Conservation (phyloP, 129 eudicot genomes). For the Calendula officinalis region DNA sequence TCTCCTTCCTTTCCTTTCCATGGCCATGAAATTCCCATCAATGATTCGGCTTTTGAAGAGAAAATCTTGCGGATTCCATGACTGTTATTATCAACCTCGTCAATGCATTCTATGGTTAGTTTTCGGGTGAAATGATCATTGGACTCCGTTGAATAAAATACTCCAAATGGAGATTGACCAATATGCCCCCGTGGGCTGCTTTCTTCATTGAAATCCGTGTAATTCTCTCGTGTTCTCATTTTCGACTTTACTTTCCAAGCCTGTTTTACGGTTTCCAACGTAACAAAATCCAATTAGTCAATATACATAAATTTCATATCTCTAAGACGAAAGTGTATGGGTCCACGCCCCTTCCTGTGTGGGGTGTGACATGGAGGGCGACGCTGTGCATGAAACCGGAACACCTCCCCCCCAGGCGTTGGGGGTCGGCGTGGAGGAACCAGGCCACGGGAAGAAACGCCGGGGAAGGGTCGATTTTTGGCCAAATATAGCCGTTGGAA, state of each 20-base stretch:
- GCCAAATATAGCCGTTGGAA: too few relatives aligned
- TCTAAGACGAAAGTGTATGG: too few relatives aligned
- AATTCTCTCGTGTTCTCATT: slow-evolving; percentile 41
- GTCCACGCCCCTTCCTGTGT: too few relatives aligned
- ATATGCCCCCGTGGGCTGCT: slow-evolving; percentile 69
- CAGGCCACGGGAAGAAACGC: too few relatives aligned
- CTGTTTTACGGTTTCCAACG: slow-evolving; percentile 18
- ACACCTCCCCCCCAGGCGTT: too few relatives aligned
- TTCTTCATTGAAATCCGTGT: slow-evolving; percentile 52
- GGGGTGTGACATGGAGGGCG: too few relatives aligned
- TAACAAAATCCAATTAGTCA: slow-evolving; percentile 20
- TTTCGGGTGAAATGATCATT: slow-evolving; percentile 35
- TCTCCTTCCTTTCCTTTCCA: slow-evolving; percentile 1
- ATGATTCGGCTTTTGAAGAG: slow-evolving; percentile 69
- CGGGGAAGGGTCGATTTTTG: too few relatives aligned
- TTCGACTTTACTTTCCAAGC: slow-evolving; percentile 64
- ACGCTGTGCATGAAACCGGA: too few relatives aligned
- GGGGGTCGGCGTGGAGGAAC: too few relatives aligned
- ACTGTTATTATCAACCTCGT: slow-evolving; percentile 43
- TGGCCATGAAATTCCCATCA: slow-evolving; percentile 35
- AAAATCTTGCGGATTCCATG: slow-evolving; percentile 47
- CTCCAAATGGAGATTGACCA: slow-evolving; percentile 46
- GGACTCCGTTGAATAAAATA: slow-evolving; percentile 30
- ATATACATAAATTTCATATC: too few relatives aligned
- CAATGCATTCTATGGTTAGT: background rate